Percentiles rank a stretch among this genome's conserved stretches.
Evolutionary conservation across 1,284 basidiomycete genomes (phyloP).

Genomic region (Melampsora occidentalis): DNA sequence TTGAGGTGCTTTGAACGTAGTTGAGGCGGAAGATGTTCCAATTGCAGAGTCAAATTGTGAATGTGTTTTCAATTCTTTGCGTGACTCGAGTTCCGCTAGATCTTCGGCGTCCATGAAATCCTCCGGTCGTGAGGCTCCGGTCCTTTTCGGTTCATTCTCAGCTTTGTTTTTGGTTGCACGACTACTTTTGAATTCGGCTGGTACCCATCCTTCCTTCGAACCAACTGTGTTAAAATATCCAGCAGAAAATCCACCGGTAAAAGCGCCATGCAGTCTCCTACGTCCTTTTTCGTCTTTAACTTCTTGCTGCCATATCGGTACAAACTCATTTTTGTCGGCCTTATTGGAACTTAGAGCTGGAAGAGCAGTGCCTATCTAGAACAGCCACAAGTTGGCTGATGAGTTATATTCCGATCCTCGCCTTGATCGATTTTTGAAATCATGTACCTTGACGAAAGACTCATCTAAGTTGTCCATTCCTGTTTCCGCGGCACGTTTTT

Average conservation of each 20-base stretch:
- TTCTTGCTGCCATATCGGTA: slow-evolving; percentile 96
- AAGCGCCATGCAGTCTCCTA: slow-evolving; percentile 88
- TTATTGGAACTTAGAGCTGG: slow-evolving; percentile 78
- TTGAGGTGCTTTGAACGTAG: not conserved
- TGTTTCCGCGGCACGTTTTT: slow-evolving; percentile 6
- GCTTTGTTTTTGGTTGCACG: slow-evolving; percentile 71
- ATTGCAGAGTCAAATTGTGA: slow-evolving; percentile 29
- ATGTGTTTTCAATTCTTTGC: slow-evolving; percentile 60
- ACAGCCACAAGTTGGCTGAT: slow-evolving; percentile 9
- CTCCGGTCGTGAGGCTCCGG: slow-evolving; percentile 62
- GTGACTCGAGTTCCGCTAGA: slow-evolving; percentile 72
- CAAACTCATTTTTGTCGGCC: slow-evolving; percentile 85
- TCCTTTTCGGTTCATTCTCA: slow-evolving; percentile 58
- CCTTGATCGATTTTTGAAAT: not conserved
- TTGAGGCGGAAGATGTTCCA: slow-evolving; percentile 31
- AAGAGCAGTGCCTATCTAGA: slow-evolving; percentile 81
- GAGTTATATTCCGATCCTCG: slow-evolving; percentile 12
- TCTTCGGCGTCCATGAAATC: slow-evolving; percentile 99
- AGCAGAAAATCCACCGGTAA: slow-evolving; percentile 95
- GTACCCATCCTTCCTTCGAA: slow-evolving; percentile 97
- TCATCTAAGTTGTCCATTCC: slow-evolving; percentile 18
- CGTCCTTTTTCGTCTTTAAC: slow-evolving; percentile 91
- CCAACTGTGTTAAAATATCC: slow-evolving; percentile 97
- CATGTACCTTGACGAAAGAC: slow-evolving; percentile 41
- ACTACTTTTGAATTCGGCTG: slow-evolving; percentile 67